Evolutionary conservation across 352 stramenopile genomes (phyloP).

Genomic region (Globisporangium cystogenes): DNA sequence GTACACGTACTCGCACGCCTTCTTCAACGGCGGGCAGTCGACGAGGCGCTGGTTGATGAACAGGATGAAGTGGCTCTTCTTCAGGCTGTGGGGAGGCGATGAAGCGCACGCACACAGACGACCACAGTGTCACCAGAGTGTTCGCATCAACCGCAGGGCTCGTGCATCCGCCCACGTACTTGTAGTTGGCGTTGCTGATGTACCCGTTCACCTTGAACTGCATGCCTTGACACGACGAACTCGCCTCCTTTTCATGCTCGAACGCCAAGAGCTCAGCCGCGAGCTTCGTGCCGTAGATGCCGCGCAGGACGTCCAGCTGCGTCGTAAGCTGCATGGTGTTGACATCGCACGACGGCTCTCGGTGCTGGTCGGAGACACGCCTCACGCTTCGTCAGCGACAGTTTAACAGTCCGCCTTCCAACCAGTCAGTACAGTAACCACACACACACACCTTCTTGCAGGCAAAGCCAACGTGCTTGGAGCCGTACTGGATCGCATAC

Average conservation of each 20-base stretch:
- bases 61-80: conserved; percentile 88
- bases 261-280: conserved; percentile 56
- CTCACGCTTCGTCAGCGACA: no score
- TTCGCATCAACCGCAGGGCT: not conserved
- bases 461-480: conserved; percentile 89
- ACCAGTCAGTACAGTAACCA: no score
- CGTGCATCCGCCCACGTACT: conserved; percentile 21
- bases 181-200: conserved; percentile 89
- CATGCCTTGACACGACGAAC: conserved; percentile 16
- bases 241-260: conserved; percentile 22
- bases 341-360: conserved; percentile 70
- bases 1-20: conserved; percentile 94
- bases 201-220: conserved; percentile 45
- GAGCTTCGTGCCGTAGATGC: conserved; percentile 71
- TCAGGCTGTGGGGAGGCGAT: conserved; percentile 33
- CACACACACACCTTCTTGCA: conserved; percentile 87
- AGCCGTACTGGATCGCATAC: conserved; percentile 94
- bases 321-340: conserved; percentile 62
- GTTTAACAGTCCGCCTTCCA: no score
- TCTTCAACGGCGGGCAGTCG: conserved; percentile 89
- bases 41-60: conserved; percentile 99
- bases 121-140: conserved; percentile 2
- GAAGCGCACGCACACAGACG: not conserved
- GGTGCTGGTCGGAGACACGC: conserved; percentile 28
- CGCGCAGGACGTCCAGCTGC: conserved; percentile 68